Evolutionary conservation across 2,329 filamentous ascomycete genomes (phyloP), one percentile per base, ranked within the genome.

Genomic region (Aspergillus sp.): DNA sequence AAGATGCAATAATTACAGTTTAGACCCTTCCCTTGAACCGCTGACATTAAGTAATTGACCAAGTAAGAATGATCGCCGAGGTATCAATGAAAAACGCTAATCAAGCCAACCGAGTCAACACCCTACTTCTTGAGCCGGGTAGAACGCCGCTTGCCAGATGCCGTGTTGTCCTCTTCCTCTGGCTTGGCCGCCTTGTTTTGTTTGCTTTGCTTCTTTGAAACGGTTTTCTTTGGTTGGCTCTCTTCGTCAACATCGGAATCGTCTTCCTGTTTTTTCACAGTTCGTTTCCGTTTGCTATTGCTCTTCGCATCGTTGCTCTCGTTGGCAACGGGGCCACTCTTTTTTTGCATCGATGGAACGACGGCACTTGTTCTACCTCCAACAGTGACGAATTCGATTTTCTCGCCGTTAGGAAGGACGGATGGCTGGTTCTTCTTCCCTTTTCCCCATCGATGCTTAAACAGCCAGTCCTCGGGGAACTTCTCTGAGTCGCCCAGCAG

Each of bases 311-410:
- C 59, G 28, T 38, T 48, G n/a, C 67, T 52, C 38, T 74, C 73
- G 4, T 68, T 72, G 12, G 71, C 67, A 11, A 76, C 72, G 19
- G 68, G 63, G 2, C 69, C 74, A 2, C 73, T 78, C 67, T 93
- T 94, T 67, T 86, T 93, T 64, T 96, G 91, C 16, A 91, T 64
- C 8, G 70, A 76, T 0, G 86, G 86, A 1, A 93, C 86, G 32
- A 89, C 81, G 29, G 88, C 93, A 51, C 85, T 94, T 3, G 91
- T 96, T 28, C 91, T 70, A 2, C 89, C 88, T 0, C 89, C 89
- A 0, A 96, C 89, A 0, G 82, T 95, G 30, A 96, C 61, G 51
- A 89, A 91, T 0, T 78, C 77, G 28, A 96, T 79, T 58, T 82
- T 86, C 42, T 86, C 80, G 0, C 91, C 91, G 43, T 77, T 93